Evolutionary conservation across 192 early-diverging fungal species (phyloP), one percentile per base, ranked within the genome.

Genomic region (Blastocladiella britannica): DNA sequence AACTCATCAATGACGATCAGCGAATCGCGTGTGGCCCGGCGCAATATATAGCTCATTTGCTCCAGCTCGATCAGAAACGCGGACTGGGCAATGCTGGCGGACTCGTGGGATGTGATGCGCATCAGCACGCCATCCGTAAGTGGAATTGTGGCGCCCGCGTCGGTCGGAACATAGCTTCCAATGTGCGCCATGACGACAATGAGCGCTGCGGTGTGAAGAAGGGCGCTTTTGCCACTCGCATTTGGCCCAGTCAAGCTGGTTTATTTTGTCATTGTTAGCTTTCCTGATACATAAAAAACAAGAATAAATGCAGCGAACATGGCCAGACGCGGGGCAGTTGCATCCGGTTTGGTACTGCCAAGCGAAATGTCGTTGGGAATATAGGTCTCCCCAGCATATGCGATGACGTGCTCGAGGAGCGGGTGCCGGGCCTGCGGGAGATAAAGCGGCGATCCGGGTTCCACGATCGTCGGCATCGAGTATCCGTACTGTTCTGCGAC

Each of bases 1-100:
- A 58, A 58, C 37, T 58, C 57, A 37, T 58, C 57, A 2, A 58
- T 22, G 4, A 58, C 18, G 57, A 58, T 25, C 2, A 58, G 57
- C 5, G 29, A 47, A 1, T 37, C 31, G 15, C 15, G n/a, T 4
- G 37, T 47, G 15, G 37, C 37, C n/a, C n/a, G 37, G 15, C 37
- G 29, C 37, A 20, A 9, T 1, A 20, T 1, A 20, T 6, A 1
- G 37, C 37, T 47, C 15, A 47, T 20, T 6, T 47, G 37, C n/a
- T 6, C 2, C 37, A 47, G 29, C 15, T 47, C 37, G 37, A 47
- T 47, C 37, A 47, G 12, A 20, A 47, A 47, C 5, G 37, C 37
- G 5, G 2, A 6, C 15, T 47, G 37, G n/a, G 37, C 37, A 12
- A 47, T 12, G 15, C 29, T 4, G 8, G 5, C 57, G 24, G 57